phyloP scores from a whole-genome alignment of 2,329 filamentous ascomycete genomes.

The Xylaria multiplex region DNA sequence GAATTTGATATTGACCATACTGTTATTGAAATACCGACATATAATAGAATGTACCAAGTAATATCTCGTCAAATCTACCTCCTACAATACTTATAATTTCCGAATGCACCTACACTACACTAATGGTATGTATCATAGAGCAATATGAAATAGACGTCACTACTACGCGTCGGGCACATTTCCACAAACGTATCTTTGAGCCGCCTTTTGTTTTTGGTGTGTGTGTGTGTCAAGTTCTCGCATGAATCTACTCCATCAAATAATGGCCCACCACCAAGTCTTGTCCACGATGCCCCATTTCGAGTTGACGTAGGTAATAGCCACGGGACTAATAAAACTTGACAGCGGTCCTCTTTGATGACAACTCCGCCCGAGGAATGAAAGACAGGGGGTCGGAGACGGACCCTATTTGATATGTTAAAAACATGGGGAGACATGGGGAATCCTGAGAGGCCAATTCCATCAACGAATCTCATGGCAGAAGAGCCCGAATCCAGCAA shows the following conservation, averaged over 20 bases:
- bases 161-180: constrained; percentile 3
- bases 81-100: not conserved
- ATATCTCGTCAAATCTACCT: not conserved
- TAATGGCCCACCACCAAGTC: constrained; percentile 16
- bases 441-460: constrained; percentile 18
- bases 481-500: constrained; percentile 18
- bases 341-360: constrained; percentile 8
- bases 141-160: not conserved
- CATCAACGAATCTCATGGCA: constrained; percentile 4
- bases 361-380: constrained; percentile 13
- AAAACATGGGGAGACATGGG: constrained; percentile 16
- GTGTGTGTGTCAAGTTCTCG: not conserved
- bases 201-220: not conserved
- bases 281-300: constrained; percentile 9
- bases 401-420: constrained; percentile 34
- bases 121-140: not conserved
- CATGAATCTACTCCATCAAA: constrained; percentile 1
- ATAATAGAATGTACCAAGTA: not conserved
- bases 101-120: not conserved
- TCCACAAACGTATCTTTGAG: constrained; percentile 15
- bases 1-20: not conserved
- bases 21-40: constrained; percentile 8
- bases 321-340: constrained; percentile 3
- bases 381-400: constrained; percentile 21
- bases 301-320: constrained; percentile 3